Conservation (phyloP, 2,329 filamentous ascomycete species). For the Aspergillus sp. region DNA sequence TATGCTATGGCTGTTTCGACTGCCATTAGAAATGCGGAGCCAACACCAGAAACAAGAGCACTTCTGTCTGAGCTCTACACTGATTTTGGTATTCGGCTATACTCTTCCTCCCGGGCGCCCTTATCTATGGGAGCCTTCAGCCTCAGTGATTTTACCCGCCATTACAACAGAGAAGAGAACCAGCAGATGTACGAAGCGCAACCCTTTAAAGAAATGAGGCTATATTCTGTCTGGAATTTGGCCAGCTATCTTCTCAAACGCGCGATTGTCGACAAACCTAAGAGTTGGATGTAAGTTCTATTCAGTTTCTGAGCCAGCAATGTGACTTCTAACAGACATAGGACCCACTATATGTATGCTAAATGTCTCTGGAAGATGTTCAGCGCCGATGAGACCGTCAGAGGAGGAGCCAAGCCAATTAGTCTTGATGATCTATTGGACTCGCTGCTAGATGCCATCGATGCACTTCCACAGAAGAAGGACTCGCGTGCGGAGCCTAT, state of each 20-base stretch:
- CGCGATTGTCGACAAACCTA: constrained; percentile 58
- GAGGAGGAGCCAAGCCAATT: constrained; percentile 34
- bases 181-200: constrained; percentile 57
- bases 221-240: constrained; percentile 65
- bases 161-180: constrained; percentile 55
- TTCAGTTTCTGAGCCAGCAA: neutral
- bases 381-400: constrained; percentile 44
- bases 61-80: constrained; percentile 66
- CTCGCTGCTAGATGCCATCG: constrained; percentile 59
- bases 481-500: constrained; percentile 69
- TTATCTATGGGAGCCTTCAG: constrained; percentile 67
- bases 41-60: constrained; percentile 52
- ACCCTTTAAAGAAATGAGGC: constrained; percentile 58
- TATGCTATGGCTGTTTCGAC: constrained; percentile 68
- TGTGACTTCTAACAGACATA: constrained; percentile 30
- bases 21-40: constrained; percentile 57
- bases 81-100: constrained; percentile 68
- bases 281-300: constrained; percentile 60
- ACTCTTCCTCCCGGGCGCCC: constrained; percentile 67
- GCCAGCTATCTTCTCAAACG: constrained; percentile 61
- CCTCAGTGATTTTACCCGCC: constrained; percentile 61
- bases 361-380: constrained; percentile 75
- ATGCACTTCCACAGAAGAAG: constrained; percentile 59
- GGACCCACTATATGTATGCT: constrained; percentile 66
- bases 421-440: constrained; percentile 53